Evolutionary conservation across 2,329 filamentous ascomycete species (phyloP).

Genomic region (Epichloe festucae): DNA sequence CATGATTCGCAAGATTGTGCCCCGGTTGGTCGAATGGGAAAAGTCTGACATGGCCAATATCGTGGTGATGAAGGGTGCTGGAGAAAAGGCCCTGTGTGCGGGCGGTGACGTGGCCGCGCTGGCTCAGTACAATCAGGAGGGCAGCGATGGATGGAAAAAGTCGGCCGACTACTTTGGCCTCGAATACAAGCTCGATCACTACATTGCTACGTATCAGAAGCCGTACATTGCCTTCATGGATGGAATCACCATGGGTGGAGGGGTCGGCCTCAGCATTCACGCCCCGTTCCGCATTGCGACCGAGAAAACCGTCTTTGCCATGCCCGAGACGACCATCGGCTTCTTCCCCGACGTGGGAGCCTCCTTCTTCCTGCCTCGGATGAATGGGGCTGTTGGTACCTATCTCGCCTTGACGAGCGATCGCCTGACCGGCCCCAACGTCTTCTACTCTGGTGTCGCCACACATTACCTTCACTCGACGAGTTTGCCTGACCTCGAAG

Average conservation of each 20-base stretch:
- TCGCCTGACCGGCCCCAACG: slow-evolving; percentile 67
- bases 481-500: slow-evolving; percentile 66
- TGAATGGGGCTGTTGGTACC: slow-evolving; percentile 77
- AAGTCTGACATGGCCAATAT: slow-evolving; percentile 92
- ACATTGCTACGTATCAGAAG: slow-evolving; percentile 87
- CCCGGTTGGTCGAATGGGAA: slow-evolving; percentile 81
- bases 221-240: slow-evolving; percentile 95
- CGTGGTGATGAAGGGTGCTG: slow-evolving; percentile 81
- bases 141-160: slow-evolving; percentile 54
- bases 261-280: slow-evolving; percentile 86
- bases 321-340: slow-evolving; percentile 96
- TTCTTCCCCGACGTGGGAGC: slow-evolving; percentile 98
- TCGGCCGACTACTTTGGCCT: slow-evolving; percentile 81
- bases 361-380: slow-evolving; percentile 85
- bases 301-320: slow-evolving; percentile 88
- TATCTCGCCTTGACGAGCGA: slow-evolving; percentile 91
- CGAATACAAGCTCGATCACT: slow-evolving; percentile 92
- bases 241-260: slow-evolving; percentile 95
- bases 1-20: slow-evolving; percentile 91
- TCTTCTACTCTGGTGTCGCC: slow-evolving; percentile 81
- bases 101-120: slow-evolving; percentile 82
- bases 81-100: slow-evolving; percentile 76
- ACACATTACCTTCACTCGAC: slow-evolving; percentile 95
- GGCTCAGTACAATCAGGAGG: slow-evolving; percentile 57
- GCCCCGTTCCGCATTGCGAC: slow-evolving; percentile 95